phyloP scores from a whole-genome alignment of 2,329 filamentous ascomycete species.

The Dactylonectria macrodidyma region DNA sequence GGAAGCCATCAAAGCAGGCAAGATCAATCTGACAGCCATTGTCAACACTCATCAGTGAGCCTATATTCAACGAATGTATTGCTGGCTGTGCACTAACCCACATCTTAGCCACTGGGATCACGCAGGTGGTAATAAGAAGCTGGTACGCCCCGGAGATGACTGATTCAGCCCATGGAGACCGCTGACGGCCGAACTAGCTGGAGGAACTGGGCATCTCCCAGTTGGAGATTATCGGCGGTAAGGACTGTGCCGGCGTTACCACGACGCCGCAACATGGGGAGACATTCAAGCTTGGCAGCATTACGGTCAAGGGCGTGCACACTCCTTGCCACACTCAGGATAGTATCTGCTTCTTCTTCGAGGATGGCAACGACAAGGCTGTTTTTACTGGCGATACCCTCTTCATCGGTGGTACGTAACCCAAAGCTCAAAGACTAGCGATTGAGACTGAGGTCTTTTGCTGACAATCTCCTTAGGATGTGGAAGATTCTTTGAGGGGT shows the following conservation, averaged over 20 bases:
- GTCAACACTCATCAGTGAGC: slow-evolving; percentile 97
- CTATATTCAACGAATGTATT: not conserved
- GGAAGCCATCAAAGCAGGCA: slow-evolving; percentile 77
- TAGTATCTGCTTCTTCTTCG: slow-evolving; percentile 94
- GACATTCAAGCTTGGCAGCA: slow-evolving; percentile 85
- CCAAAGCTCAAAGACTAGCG: not conserved
- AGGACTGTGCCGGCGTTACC: slow-evolving; percentile 86
- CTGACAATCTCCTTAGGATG: slow-evolving; percentile 72
- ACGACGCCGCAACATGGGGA: slow-evolving; percentile 82
- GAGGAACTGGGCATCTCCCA: slow-evolving; percentile 68
- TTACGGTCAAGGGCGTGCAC: slow-evolving; percentile 89
- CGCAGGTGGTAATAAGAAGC: slow-evolving; percentile 88
- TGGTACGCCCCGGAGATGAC: slow-evolving; percentile 67
- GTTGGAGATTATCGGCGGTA: slow-evolving; percentile 88
- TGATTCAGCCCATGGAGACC: not conserved
- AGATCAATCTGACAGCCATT: slow-evolving; percentile 88
- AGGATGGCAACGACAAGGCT: slow-evolving; percentile 81
- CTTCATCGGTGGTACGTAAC: slow-evolving; percentile 85
- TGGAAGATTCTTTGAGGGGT: slow-evolving; percentile 96
- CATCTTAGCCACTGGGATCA: slow-evolving; percentile 87
- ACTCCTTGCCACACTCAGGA: slow-evolving; percentile 99
- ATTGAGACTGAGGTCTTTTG: not conserved
- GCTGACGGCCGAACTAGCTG: slow-evolving; percentile 45
- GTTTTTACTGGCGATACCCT: slow-evolving; percentile 98
- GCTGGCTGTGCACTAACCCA: slow-evolving; percentile 20